phyloP scores from a whole-genome alignment of 352 stramenopile species.

The Phytophthora cryptogea region DNA sequence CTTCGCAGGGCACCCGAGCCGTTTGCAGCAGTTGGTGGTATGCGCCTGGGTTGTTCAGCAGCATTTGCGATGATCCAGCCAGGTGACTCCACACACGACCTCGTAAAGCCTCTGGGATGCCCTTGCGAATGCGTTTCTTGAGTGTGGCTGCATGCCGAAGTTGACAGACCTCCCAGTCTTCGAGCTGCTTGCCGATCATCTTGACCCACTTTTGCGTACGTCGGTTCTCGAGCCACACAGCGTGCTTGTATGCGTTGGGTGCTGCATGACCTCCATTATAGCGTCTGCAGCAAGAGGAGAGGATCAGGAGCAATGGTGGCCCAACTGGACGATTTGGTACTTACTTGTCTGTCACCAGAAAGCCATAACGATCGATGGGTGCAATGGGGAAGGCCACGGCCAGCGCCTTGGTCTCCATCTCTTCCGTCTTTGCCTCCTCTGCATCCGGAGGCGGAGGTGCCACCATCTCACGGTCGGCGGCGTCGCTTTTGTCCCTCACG shows the following conservation, averaged over 20 bases:
- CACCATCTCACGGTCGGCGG: conserved; percentile 13
- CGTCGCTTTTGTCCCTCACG: conserved; percentile 22
- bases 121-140: conserved; percentile 78
- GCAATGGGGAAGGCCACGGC: conserved; percentile 48
- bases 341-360: conserved; percentile 76
- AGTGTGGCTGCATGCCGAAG: conserved; percentile 60
- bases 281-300: conserved; percentile 35
- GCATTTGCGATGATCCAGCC: conserved; percentile 65
- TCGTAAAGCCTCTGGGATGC: conserved; percentile 72
- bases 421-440: conserved; percentile 22
- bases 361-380: conserved; percentile 73
- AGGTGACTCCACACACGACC: conserved; percentile 79
- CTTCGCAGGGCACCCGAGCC: conserved; percentile 53
- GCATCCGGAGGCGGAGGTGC: conserved; percentile 10
- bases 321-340: background rate
- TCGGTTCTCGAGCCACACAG: conserved; percentile 76
- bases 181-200: conserved; percentile 80
- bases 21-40: conserved; percentile 61
- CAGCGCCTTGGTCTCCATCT: conserved; percentile 17
- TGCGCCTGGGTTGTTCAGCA: conserved; percentile 67
- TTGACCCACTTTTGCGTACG: conserved; percentile 80
- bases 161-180: conserved; percentile 79
- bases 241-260: conserved; percentile 35
- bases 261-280: conserved; percentile 38
- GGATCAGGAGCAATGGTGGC: background rate